These are phyloP conservation scores for Coprinopsis cinerea DNA, from an alignment of 768 basidiomycete species.

Conservation along the genomic window DNA sequence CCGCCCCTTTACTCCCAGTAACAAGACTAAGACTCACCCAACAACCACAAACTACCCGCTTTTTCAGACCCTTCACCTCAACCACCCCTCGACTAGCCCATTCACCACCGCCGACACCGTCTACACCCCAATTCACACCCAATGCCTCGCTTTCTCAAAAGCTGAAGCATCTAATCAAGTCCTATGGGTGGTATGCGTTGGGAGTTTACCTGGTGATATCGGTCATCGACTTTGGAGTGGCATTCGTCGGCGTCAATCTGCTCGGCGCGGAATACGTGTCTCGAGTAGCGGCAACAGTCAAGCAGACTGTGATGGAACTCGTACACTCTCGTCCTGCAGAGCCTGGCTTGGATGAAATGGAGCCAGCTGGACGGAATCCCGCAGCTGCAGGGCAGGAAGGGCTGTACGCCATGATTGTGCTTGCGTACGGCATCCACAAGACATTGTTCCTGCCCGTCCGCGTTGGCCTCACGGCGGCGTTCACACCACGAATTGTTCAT, in stretches of 20 bases:
- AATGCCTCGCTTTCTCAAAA: constrained; percentile 59
- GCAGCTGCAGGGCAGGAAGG: constrained; percentile 53
- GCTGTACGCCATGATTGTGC: constrained; percentile 84
- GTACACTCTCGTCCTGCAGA: constrained; percentile 53
- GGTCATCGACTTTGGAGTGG: constrained; percentile 75
- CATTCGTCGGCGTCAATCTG: constrained; percentile 78
- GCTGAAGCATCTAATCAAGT: constrained; percentile 77
- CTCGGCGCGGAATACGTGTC: constrained; percentile 90
- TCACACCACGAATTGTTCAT: constrained; percentile 80
- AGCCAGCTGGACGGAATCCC: constrained; percentile 24
- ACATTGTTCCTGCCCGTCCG: constrained; percentile 85
- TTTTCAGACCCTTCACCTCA: constrained; percentile 12
- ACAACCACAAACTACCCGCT: constrained; percentile 7
- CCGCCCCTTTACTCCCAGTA: constrained; percentile 14
- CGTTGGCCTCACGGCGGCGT: constrained; percentile 80
- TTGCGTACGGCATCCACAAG: constrained; percentile 97
- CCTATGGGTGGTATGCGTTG: constrained; percentile 94
- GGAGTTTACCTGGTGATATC: constrained; percentile 79
- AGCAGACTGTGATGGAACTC: constrained; percentile 38
- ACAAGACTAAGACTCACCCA: constrained; percentile 6
- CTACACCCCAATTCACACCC: constrained; percentile 29
- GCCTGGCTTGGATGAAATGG: constrained; percentile 62
- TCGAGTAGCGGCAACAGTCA: constrained; percentile 52
- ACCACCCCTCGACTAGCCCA: constrained; percentile 9
- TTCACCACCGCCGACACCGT: constrained; percentile 11